Conservation (phyloP, 768 basidiomycete genomes). For the Tulasnella sp. region DNA sequence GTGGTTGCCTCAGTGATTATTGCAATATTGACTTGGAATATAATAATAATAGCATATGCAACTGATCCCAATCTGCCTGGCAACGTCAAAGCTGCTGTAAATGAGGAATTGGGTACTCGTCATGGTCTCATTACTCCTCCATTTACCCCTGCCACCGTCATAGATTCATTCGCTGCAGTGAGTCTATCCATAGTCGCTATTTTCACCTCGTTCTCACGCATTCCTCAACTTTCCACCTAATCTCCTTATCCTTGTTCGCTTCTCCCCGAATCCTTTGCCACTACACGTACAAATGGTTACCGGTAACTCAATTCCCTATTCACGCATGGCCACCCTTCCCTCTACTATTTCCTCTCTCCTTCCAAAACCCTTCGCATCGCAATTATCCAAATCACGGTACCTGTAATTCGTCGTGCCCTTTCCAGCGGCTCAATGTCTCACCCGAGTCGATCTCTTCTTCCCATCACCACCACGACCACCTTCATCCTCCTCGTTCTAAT, state of each 20-base stretch:
- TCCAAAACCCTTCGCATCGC: too few species aligned
- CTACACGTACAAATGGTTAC: too few species aligned
- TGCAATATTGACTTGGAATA: neutral
- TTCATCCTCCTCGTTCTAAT: neutral
- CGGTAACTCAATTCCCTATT: too few species aligned
- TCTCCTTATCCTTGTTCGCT: neutral
- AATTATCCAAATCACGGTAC: too few species aligned
- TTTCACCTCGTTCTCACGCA: constrained; percentile 7
- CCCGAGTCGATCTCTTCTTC: too few species aligned
- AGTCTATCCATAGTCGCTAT: neutral
- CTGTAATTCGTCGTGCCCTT: too few species aligned
- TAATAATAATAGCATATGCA: neutral
- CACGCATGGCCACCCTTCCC: too few species aligned
- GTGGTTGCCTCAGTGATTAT: neutral
- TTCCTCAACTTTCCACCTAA: neutral
- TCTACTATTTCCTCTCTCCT: too few species aligned
- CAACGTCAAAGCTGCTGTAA: constrained; percentile 6
- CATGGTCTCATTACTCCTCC: constrained; percentile 12
- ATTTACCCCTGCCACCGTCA: constrained; percentile 7
- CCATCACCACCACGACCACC: neutral
- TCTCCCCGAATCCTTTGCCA: neutral
- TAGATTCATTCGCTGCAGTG: constrained; percentile 10
- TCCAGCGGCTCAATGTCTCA: too few species aligned
- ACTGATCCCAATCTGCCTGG: neutral
- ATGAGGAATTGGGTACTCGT: constrained; percentile 3